Evolutionary conservation across 768 basidiomycete genomes (phyloP).

Genomic region (Phallus indusiatus): DNA sequence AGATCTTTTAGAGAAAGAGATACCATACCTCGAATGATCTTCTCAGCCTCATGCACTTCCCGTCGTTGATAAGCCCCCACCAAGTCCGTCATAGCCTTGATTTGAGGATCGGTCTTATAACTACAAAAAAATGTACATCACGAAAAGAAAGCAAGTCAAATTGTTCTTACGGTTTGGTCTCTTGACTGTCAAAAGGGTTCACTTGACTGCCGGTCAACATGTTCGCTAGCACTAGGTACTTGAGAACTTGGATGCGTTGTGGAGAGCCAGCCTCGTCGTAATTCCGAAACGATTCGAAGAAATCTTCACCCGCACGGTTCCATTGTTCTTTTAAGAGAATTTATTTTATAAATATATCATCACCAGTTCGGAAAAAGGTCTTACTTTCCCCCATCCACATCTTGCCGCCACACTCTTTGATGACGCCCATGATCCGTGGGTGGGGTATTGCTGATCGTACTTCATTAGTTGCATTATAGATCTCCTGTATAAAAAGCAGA

Average conservation of each 20-base stretch:
- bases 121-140: conserved; percentile 28
- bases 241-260: conserved; percentile 68
- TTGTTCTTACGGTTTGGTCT: conserved; percentile 86
- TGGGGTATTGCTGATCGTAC: conserved; percentile 96
- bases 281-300: conserved; percentile 97
- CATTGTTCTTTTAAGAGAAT: conserved; percentile 63
- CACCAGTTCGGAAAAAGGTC: conserved; percentile 15
- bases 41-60: conserved; percentile 96
- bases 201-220: conserved; percentile 98
- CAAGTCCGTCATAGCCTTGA: conserved; percentile 95
- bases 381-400: conserved; percentile 99
- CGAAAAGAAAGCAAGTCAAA: not conserved
- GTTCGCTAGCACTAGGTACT: conserved; percentile 90
- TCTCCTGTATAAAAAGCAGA: conserved; percentile 53
- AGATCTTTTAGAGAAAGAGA: not conserved
- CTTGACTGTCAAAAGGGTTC: conserved; percentile 98
- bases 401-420: conserved; percentile 98
- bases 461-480: conserved; percentile 89
- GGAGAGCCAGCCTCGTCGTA: conserved; percentile 98
- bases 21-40: conserved; percentile 71
- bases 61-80: conserved; percentile 95
- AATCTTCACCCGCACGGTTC: conserved; percentile 94
- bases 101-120: conserved; percentile 93
- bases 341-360: not conserved
- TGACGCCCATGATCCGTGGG: conserved; percentile 97